Base-by-base conservation (phyloP, 257 asterid species). In the Gynochthodes officinalis region DNA sequence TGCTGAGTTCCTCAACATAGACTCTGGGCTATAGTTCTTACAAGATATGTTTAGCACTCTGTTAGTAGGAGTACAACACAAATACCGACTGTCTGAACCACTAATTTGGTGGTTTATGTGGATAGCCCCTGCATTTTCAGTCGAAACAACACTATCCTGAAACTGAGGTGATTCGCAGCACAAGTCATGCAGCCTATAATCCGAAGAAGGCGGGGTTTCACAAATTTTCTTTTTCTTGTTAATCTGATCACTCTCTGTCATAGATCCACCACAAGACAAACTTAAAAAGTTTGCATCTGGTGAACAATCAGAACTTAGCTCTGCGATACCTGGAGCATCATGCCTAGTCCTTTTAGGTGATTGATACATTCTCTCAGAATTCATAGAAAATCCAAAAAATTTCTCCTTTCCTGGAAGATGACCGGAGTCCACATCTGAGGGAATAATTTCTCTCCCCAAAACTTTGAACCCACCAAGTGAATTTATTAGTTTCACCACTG, bases 1-100 rank as follows among this genome's bases (percentile, higher is more conserved):
- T 21, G 94, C 92, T 1, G 94, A 91, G 79, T 78, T 84, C 78
- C 86, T 91, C 84, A 87, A 74, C 76, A 85, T 30, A 71, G 84
- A 85, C 58, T 82, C 95, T 7, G 96, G 90, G 77, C 85, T 78
- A 63, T 84, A 78, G 78, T 72, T 79, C 52, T 53, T 76, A 55
- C 70, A 50, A 55, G 83, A 79, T 77, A 73, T 61, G 49, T 69
- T 68, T 65, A 79, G 67, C 48, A 86, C 78, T 80, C 76, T 77
- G 67, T 70, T 75, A 55, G 76, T 74, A 19, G 83, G 73, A 69
- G 80, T 72, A 70, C 80, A 79, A 76, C 73, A 72, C 77, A 73
- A 27, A 23, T 59, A 74, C 48, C 32, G 70, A 39, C 46, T 69
- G 60, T 79, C 58, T 42, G 72, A 67, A 67, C 53, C 74, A 61